Evolutionary conservation across 2,329 filamentous ascomycete species (phyloP), one percentile per base, ranked within the genome.

Genomic region (Colletotrichum liaoningense): DNA sequence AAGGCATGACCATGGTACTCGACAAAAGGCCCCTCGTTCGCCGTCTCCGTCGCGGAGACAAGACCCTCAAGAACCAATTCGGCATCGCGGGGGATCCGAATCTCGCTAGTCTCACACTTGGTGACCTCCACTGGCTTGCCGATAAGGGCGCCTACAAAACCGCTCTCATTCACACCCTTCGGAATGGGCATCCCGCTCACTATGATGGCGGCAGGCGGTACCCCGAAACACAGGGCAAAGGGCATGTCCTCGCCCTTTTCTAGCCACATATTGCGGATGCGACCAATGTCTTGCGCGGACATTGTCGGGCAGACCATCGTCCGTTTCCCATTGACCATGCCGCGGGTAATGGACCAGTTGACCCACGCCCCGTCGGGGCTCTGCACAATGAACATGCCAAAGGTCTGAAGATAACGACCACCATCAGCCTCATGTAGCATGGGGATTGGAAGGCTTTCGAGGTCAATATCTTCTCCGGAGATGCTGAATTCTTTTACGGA

Each of bases 1-100:
- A 72, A 64, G 33, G 52, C 42, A 19, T 62, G 75, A 72, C 78
- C 78, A 8, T 78, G 78, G 74, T 78, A 78, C 33, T 87, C 88
- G 0, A 85, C 87, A 77, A 88, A 88, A 0, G 87, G 87, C 0
- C 87, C 88, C 67, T 89, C 87, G 0, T 77, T 76, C 0, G 72
- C 84, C 0, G 76, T 84, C 57, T 88, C 84, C 0, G 82, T 82
- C 4, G 84, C 79, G 0, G 86, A 89, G 14, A 86, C 73, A 0
- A 82, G 84, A 2, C 88, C 87, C 68, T 89, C 87, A 1, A 89
- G 77, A 0, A 89, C 84, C 62, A 89, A 88, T 75, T 89, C 87
- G 0, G 80, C 77, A 67, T 83, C 87, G 0, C 87, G 86, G 0
- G 88, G 87, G 1, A 89, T 86, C 3, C 81, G 76, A 0, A 89